Evolutionary conservation across 257 asterid species (phyloP).

Genomic region (Buddleja alternifolia): DNA sequence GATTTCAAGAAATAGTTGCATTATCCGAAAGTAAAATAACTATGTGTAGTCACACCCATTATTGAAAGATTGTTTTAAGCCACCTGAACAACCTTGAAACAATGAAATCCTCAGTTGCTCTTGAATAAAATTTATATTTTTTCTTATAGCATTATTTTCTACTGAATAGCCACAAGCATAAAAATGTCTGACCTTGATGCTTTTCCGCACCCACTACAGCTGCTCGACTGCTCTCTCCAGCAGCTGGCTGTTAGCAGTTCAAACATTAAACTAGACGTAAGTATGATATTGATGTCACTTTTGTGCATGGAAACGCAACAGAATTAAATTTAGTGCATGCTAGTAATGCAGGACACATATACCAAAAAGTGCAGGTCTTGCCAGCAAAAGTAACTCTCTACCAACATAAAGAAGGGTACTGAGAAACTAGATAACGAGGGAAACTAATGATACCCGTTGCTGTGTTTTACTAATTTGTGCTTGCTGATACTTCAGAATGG

Average conservation of each 20-base stretch:
- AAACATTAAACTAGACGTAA: constrained; percentile 13
- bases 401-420: constrained; percentile 24
- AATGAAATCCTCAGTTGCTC: background rate
- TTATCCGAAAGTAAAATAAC: background rate
- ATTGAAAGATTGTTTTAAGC: background rate
- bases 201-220: constrained; percentile 58
- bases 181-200: constrained; percentile 62
- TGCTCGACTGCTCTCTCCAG: constrained; percentile 85
- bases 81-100: constrained; percentile 9
- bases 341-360: background rate
- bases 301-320: background rate
- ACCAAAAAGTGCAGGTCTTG: background rate
- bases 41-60: constrained; percentile 12
- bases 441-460: constrained; percentile 61
- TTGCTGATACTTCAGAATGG: constrained; percentile 95
- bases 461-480: constrained; percentile 78
- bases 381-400: constrained; percentile 6
- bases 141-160: background rate
- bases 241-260: constrained; percentile 58
- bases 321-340: background rate
- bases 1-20: constrained; percentile 14
- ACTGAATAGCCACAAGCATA: constrained; percentile 1
- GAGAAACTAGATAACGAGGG: constrained; percentile 23
- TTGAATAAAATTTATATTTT: constrained; percentile 2
- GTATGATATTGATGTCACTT: constrained; percentile 15